A percentile compares a stretch with the other conserved stretches of the same genome.
Conservation (phyloP, 768 basidiomycete genomes). For the Auricularia auricula-judae region DNA sequence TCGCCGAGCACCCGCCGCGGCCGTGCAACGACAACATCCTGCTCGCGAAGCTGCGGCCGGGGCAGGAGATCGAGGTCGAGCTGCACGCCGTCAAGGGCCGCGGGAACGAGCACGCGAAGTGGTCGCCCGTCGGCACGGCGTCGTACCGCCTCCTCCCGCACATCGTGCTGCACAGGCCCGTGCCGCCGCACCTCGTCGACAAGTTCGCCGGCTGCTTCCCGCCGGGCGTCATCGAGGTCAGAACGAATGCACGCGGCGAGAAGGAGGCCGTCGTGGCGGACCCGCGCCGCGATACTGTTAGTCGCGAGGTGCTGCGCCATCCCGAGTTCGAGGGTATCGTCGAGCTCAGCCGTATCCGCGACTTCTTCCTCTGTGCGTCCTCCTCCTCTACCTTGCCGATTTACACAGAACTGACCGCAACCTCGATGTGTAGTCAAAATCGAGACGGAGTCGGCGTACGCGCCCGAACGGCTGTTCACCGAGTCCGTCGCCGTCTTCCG, state of each 20-base stretch:
- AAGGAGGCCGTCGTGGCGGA: constrained; percentile 45
- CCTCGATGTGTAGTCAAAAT: constrained; percentile 50
- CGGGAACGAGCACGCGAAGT: constrained; percentile 94
- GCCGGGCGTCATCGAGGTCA: constrained; percentile 61
- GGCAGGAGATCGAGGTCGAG: constrained; percentile 77
- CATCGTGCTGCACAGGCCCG: constrained; percentile 61
- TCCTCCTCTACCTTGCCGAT: too few species aligned
- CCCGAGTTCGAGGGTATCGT: constrained; percentile 81
- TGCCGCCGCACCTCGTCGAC: constrained; percentile 63
- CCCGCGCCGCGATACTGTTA: constrained; percentile 74
- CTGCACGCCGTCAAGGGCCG: constrained; percentile 87
- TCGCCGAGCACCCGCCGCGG: constrained; percentile 40
- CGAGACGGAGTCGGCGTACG: constrained; percentile 84
- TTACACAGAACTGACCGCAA: too few species aligned
- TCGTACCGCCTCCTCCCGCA: constrained; percentile 88
- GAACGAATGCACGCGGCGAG: constrained; percentile 49
- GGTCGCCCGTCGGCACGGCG: constrained; percentile 91
- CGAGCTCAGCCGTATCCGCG: constrained; percentile 72
- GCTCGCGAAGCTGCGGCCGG: constrained; percentile 83
- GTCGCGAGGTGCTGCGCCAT: constrained; percentile 84
- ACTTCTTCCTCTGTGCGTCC: constrained; percentile 83
- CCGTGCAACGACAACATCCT: constrained; percentile 78
- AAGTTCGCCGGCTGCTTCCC: constrained; percentile 88
- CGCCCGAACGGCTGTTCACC: constrained; percentile 69
- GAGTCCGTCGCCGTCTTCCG: constrained; percentile 78